phyloP scores from a whole-genome alignment of 495 filamentous ascomycete genomes.

The Filosporella fistucella region DNA sequence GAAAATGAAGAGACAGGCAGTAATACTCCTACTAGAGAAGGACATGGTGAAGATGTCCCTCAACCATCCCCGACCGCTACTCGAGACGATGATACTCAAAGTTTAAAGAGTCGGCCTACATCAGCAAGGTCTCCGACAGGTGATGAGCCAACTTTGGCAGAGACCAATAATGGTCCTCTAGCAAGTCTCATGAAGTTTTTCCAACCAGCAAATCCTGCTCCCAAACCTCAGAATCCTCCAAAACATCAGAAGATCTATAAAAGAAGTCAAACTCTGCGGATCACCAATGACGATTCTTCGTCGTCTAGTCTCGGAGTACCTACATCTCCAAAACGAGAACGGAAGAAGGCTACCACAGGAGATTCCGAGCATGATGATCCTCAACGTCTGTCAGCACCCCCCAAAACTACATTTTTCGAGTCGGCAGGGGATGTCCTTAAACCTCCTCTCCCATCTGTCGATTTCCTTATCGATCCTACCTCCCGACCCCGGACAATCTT shows the following conservation, averaged over 20 bases:
- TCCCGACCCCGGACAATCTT: constrained; percentile 90
- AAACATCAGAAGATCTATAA: constrained; percentile 70
- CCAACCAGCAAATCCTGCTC: constrained; percentile 10
- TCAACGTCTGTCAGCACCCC: constrained; percentile 59
- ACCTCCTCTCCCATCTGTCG: constrained; percentile 75
- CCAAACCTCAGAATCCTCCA: constrained; percentile 17
- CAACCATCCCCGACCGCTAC: constrained; percentile 23
- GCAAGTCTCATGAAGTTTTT: constrained; percentile 23
- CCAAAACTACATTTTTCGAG: constrained; percentile 89
- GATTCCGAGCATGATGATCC: constrained; percentile 31
- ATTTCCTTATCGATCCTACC: constrained; percentile 78
- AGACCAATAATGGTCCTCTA: constrained; percentile 13
- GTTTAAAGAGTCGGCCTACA: constrained; percentile 11
- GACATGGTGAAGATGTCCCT: constrained; percentile 25
- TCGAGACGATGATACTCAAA: constrained; percentile 22
- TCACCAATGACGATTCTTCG: constrained; percentile 7
- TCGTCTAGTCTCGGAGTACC: background rate
- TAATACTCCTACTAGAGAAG: constrained; percentile 21
- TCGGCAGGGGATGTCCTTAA: constrained; percentile 88
- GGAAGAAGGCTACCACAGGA: constrained; percentile 17
- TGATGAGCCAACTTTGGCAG: background rate
- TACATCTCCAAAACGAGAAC: background rate
- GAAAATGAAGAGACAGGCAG: constrained; percentile 15
- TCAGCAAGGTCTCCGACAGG: background rate
- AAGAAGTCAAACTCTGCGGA: constrained; percentile 63